Evolutionary conservation across 257 asterid genomes (phyloP).

Genomic region (Lycium ferocissimum): DNA sequence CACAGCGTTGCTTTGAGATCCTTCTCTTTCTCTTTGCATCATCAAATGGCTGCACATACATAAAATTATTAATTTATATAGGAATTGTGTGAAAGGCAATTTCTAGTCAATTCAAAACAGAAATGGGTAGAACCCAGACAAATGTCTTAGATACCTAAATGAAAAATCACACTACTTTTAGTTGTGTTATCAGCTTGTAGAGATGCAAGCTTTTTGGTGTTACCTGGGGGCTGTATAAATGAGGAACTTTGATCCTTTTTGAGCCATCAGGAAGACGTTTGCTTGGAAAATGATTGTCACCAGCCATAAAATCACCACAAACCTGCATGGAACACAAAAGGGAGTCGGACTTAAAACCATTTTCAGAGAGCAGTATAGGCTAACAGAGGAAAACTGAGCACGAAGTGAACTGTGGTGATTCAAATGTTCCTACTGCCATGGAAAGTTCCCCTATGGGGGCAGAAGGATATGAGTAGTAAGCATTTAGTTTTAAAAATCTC

Average conservation of each 20-base stretch:
- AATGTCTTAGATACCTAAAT: background rate
- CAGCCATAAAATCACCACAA: background rate
- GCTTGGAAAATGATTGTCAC: slow-evolving; percentile 22
- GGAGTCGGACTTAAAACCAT: background rate
- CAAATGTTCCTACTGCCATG: background rate
- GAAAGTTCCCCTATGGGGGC: background rate
- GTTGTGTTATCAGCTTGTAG: background rate
- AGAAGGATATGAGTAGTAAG: background rate
- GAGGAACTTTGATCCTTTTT: slow-evolving; percentile 28
- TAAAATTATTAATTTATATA: background rate
- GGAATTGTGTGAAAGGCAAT: background rate
- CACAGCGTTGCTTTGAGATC: slow-evolving; percentile 56
- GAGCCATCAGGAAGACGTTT: slow-evolving; percentile 37
- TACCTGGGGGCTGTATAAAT: slow-evolving; percentile 33
- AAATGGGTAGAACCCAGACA: background rate
- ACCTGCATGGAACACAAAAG: slow-evolving; percentile 16
- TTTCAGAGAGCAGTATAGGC: background rate
- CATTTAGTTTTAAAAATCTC: too few relatives aligned
- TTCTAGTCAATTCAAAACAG: background rate
- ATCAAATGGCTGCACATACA: slow-evolving; percentile 52
- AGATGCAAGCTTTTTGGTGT: background rate
- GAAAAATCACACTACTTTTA: too few relatives aligned
- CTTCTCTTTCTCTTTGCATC: slow-evolving; percentile 54
- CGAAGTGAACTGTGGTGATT: background rate
- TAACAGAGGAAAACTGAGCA: background rate